Percentiles rank a stretch among this genome's conserved stretches.
phyloP scores from a whole-genome alignment of 495 filamentous ascomycete genomes.

The Extremus antarcticus region DNA sequence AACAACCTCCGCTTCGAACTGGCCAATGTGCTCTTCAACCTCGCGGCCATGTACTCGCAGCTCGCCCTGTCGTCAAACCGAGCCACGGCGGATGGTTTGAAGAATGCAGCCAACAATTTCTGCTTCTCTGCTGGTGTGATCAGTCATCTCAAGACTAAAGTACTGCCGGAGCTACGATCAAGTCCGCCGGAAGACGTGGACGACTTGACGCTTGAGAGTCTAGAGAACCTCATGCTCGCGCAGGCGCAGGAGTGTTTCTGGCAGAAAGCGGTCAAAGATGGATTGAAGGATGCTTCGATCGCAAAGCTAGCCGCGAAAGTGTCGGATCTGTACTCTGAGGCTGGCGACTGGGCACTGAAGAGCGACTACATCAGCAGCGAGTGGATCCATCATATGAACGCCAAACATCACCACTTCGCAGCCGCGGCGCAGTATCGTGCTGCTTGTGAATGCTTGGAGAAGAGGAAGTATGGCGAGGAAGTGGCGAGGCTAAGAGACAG shows the following conservation, averaged over 20 bases:
- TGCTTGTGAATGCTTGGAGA: conserved; percentile 84
- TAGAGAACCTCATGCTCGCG: conserved; percentile 74
- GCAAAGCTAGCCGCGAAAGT: conserved; percentile 86
- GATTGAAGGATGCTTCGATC: conserved; percentile 80
- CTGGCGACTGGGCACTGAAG: conserved; percentile 75
- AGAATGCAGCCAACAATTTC: conserved; percentile 82
- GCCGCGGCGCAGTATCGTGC: conserved; percentile 93
- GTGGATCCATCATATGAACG: conserved; percentile 97
- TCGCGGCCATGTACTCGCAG: conserved; percentile 87
- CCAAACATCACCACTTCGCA: conserved; percentile 96
- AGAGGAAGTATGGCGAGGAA: conserved; percentile 91
- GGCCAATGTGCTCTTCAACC: conserved; percentile 85
- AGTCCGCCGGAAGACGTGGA: conserved; percentile 96
- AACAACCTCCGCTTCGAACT: conserved; percentile 94
- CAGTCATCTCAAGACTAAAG: conserved; percentile 60
- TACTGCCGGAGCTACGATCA: conserved; percentile 77
- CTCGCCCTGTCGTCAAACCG: conserved; percentile 74
- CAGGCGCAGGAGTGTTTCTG: conserved; percentile 97
- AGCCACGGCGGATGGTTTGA: conserved; percentile 70
- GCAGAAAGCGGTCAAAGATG: conserved; percentile 93
- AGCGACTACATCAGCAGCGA: conserved; percentile 82
- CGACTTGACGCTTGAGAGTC: conserved; percentile 66
- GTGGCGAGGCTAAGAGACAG: conserved; percentile 77
- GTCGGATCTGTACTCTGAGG: conserved; percentile 78
- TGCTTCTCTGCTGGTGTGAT: conserved; percentile 81